phyloP scores from a whole-genome alignment of 1,284 basidiomycete genomes.

The Pterula multifida region DNA sequence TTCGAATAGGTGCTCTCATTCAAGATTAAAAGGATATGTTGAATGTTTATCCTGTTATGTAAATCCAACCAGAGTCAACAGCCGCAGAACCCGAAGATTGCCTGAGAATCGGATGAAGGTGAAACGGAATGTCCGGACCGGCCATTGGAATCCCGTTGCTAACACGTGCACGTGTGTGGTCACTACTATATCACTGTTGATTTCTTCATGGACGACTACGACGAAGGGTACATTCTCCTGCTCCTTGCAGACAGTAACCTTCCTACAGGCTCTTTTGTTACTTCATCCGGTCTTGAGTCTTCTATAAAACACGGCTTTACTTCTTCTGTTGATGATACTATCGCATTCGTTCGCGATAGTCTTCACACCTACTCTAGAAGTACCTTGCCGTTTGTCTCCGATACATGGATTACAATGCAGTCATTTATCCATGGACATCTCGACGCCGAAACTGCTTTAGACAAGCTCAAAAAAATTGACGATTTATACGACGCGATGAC shows the following conservation, averaged over 20 bases:
- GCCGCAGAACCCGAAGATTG: too few species aligned
- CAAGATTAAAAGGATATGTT: not conserved
- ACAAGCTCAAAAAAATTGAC: conserved; percentile 43
- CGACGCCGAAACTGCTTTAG: conserved; percentile 10
- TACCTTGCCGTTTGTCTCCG: conserved; percentile 67
- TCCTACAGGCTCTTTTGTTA: conserved; percentile 84
- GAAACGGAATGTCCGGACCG: too few species aligned
- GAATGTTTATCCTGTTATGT: too few species aligned
- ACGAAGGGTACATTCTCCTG: conserved; percentile 56
- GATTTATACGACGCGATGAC: conserved; percentile 75
- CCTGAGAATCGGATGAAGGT: too few species aligned
- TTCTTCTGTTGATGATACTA: conserved; percentile 24
- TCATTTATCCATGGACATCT: conserved; percentile 6
- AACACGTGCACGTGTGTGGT: too few species aligned
- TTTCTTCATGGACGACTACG: conserved; percentile 14
- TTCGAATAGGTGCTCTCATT: not conserved
- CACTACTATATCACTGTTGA: too few species aligned
- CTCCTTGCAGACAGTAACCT: conserved; percentile 75
- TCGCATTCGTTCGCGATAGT: conserved; percentile 60
- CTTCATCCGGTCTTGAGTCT: conserved; percentile 88
- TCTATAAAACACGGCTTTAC: conserved; percentile 81
- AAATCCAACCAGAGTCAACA: too few species aligned
- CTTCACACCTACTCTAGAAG: conserved; percentile 64
- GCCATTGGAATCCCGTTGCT: too few species aligned
- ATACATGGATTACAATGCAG: conserved; percentile 42